Percentiles rank a stretch among this genome's conserved stretches.
phyloP scores from a whole-genome alignment of 1,284 basidiomycete genomes.

The Omphalotus olearius region DNA sequence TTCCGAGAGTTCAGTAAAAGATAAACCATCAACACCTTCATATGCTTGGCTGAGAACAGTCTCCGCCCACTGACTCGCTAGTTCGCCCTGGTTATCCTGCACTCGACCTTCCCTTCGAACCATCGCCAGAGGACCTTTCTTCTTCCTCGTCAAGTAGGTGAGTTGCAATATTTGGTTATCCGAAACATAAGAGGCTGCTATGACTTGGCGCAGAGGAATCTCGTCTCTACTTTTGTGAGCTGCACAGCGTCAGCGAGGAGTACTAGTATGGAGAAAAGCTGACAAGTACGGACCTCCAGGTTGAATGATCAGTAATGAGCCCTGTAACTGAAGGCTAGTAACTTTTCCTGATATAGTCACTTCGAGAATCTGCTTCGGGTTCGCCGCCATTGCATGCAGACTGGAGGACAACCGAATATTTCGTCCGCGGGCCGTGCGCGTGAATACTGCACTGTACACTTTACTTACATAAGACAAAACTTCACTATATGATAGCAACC shows the following conservation, averaged over 20 bases:
- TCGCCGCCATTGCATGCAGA: no score
- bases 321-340: no score
- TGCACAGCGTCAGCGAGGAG: not conserved
- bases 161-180: conserved; percentile 35
- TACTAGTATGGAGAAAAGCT: not conserved
- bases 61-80: conserved; percentile 53
- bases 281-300: no score
- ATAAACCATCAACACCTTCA: conserved; percentile 39
- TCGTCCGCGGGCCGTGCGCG: not conserved
- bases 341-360: no score
- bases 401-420: no score
- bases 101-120: conserved; percentile 40
- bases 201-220: conserved; percentile 43
- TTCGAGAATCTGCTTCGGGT: no score
- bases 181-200: conserved; percentile 41
- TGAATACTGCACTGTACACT: no score
- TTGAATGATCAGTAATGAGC: no score
- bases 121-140: conserved; percentile 34
- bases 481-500: no score
- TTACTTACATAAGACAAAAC: no score
- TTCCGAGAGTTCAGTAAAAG: conserved; percentile 1
- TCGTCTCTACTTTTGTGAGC: conserved; percentile 18
- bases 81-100: conserved; percentile 27
- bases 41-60: conserved; percentile 59
- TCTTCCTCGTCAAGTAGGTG: conserved; percentile 42